Conservation (phyloP, 148 eudicot genomes). For the Silene latifolia region DNA sequence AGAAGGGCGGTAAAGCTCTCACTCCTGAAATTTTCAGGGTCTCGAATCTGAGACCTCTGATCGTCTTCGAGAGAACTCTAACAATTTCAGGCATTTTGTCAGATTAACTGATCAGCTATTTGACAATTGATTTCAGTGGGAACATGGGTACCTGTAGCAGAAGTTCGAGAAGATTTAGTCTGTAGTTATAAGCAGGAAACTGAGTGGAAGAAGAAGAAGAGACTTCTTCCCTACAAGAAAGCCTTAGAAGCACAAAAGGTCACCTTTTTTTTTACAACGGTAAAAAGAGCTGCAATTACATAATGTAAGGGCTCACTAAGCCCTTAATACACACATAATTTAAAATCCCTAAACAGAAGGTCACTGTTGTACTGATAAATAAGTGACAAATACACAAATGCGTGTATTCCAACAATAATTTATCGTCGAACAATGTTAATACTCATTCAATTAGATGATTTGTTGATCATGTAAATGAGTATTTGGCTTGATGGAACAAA, state of each 20-base stretch:
- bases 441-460: too few species aligned
- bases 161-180: constrained; percentile 67
- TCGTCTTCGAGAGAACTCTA: not conserved
- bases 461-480: too few species aligned
- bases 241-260: constrained; percentile 52
- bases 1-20: too few species aligned
- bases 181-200: constrained; percentile 49
- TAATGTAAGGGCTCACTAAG: too few species aligned
- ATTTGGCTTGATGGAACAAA: not conserved
- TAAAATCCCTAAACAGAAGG: too few species aligned
- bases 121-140: constrained; percentile 48
- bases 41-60: not conserved
- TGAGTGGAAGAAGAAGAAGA: constrained; percentile 58
- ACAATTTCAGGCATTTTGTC: not conserved
- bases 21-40: too few species aligned
- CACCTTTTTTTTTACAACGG: too few species aligned
- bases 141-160: constrained; percentile 51
- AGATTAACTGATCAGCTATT: constrained; percentile 8
- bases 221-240: constrained; percentile 52
- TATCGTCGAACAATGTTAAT: too few species aligned
- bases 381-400: not conserved
- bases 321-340: too few species aligned
- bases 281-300: too few species aligned
- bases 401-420: too few species aligned
- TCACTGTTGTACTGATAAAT: not conserved